Conservation (phyloP, 345 rosid genomes). For the Populus pruinosa region DNA sequence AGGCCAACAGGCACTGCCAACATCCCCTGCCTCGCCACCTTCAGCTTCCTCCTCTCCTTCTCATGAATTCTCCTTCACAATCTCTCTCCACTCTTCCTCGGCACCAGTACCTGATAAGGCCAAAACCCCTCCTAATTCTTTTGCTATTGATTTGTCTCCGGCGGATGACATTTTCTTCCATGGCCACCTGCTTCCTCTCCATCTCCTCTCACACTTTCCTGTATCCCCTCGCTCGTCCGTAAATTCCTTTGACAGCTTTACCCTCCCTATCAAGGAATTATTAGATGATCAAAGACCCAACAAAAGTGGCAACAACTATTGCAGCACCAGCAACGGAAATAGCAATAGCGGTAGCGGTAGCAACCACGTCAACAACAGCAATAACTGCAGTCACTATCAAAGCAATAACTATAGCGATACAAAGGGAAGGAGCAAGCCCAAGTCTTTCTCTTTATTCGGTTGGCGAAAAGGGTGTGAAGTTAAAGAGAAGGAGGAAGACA, state of each 20-base stretch:
- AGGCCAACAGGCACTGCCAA: constrained; percentile 10
- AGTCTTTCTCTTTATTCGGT: constrained; percentile 72
- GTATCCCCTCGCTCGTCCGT: constrained; percentile 73
- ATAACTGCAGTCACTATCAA: neutral
- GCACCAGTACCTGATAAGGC: constrained; percentile 35
- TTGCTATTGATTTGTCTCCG: constrained; percentile 81
- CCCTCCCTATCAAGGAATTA: constrained; percentile 48
- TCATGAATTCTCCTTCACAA: constrained; percentile 92
- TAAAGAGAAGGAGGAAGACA: constrained; percentile 41
- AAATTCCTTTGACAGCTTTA: constrained; percentile 62
- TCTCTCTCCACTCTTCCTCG: constrained; percentile 70
- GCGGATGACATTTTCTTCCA: constrained; percentile 98
- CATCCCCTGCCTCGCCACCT: constrained; percentile 44
- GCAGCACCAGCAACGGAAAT: neutral
- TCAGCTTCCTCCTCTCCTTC: constrained; percentile 83
- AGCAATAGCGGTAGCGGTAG: neutral
- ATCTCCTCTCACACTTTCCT: constrained; percentile 76
- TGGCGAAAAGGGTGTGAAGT: constrained; percentile 53
- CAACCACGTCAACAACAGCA: constrained; percentile 3
- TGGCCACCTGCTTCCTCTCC: constrained; percentile 96
- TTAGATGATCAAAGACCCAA: constrained; percentile 27
- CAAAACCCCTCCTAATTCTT: constrained; percentile 33
- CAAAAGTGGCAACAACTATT: neutral
- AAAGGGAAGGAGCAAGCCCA: constrained; percentile 42
- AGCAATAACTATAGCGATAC: constrained; percentile 12